Percentiles rank a stretch among this genome's conserved stretches.
Conservation (phyloP, 768 basidiomycete genomes). For the Krasilnikovozyma curviuscula region DNA sequence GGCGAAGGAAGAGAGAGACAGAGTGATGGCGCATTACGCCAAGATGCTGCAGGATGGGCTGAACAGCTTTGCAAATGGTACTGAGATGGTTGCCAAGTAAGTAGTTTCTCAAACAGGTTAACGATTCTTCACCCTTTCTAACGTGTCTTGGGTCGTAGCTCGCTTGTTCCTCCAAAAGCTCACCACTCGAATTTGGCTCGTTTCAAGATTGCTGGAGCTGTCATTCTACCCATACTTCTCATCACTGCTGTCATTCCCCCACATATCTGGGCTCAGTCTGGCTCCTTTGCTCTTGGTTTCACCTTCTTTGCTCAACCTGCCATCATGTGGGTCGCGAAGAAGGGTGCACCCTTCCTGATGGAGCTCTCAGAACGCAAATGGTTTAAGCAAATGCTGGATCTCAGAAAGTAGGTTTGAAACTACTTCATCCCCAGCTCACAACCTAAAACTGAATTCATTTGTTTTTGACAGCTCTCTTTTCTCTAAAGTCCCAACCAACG, state of each 20-base stretch:
- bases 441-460: neutral
- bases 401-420: constrained; percentile 23
- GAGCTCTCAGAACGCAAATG: constrained; percentile 29
- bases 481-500: constrained; percentile 28
- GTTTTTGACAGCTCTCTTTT: constrained; percentile 21
- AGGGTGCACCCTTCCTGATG: constrained; percentile 22
- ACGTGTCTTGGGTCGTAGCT: constrained; percentile 14
- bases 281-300: constrained; percentile 25
- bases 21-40: constrained; percentile 24
- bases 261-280: constrained; percentile 23
- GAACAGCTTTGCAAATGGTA: constrained; percentile 25
- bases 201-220: constrained; percentile 25
- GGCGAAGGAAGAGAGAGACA: constrained; percentile 27
- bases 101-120: too few relatives aligned
- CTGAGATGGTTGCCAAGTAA: constrained; percentile 26
- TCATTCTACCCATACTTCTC: constrained; percentile 25
- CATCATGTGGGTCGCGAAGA: constrained; percentile 19
- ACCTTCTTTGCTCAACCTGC: constrained; percentile 28
- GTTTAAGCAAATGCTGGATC: constrained; percentile 26
- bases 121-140: neutral
- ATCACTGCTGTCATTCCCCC: constrained; percentile 24
- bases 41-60: constrained; percentile 26
- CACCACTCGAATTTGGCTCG: constrained; percentile 26
- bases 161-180: constrained; percentile 23
- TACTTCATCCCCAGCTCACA: neutral